Evolutionary conservation across 2,329 filamentous ascomycete genomes (phyloP).

Genomic region (Calonectria pseudoturangicola): DNA sequence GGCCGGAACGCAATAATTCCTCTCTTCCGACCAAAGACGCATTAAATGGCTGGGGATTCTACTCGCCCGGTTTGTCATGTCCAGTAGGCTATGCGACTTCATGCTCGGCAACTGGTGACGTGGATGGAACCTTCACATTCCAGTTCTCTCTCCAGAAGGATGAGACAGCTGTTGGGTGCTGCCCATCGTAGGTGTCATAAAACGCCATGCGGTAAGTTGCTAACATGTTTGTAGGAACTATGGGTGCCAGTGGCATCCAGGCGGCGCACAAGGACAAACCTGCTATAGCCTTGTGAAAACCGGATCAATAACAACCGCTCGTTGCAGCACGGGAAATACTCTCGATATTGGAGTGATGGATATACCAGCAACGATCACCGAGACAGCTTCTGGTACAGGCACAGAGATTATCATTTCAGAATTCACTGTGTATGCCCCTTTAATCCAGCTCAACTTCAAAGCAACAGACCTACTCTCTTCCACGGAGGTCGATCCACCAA

Average conservation of each 20-base stretch:
- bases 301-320: constrained; percentile 11
- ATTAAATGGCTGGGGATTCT: background rate
- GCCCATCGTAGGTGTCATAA: background rate
- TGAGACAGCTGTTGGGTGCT: constrained; percentile 2
- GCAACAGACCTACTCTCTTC: background rate
- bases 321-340: background rate
- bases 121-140: background rate
- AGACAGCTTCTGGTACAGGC: background rate
- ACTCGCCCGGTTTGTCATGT: background rate
- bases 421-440: background rate
- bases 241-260: background rate
- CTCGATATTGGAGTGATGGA: background rate
- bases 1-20: constrained; percentile 2
- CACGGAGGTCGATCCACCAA: background rate
- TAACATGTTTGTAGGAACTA: background rate
- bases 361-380: background rate
- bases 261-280: constrained; percentile 6
- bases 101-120: background rate
- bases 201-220: background rate
- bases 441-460: constrained; percentile 2
- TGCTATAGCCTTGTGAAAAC: background rate
- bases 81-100: background rate
- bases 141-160: background rate
- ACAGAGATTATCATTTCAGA: background rate
- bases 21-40: background rate